Conservation (phyloP, 805 yeast genomes). For the Ogataea polymorpha region DNA sequence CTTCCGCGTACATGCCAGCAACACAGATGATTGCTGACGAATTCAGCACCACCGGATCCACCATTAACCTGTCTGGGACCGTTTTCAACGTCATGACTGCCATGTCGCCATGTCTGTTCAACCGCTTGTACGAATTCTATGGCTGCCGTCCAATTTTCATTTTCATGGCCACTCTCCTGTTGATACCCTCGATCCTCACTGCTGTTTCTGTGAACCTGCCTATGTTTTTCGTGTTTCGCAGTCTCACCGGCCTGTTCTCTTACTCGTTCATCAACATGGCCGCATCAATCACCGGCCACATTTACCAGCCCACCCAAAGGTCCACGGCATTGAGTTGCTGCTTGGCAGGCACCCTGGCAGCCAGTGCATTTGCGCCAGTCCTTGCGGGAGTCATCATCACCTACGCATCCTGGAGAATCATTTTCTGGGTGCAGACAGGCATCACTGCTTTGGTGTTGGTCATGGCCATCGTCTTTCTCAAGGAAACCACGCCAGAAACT, state of each 20-base stretch:
- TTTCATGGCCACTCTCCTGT: constrained; percentile 32
- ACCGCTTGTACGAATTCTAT: constrained; percentile 47
- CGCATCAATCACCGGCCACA: constrained; percentile 45
- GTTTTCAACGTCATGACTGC: constrained; percentile 50
- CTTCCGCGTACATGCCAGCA: constrained; percentile 46
- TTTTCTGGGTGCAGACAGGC: constrained; percentile 46
- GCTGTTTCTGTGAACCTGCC: constrained; percentile 48
- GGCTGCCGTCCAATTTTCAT: constrained; percentile 46
- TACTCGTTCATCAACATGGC: constrained; percentile 51
- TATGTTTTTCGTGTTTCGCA: constrained; percentile 50
- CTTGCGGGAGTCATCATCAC: constrained; percentile 50
- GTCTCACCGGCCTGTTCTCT: constrained; percentile 46
- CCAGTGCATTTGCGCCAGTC: constrained; percentile 49
- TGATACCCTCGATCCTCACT: constrained; percentile 15
- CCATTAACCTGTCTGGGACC: constrained; percentile 48
- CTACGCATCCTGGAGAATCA: constrained; percentile 47
- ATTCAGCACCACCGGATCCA: constrained; percentile 44
- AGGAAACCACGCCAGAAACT: constrained; percentile 41
- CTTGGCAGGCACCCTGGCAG: constrained; percentile 47
- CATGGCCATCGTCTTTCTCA: constrained; percentile 37
- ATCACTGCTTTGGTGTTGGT: constrained; percentile 36
- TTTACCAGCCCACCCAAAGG: constrained; percentile 45
- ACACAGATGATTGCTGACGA: constrained; percentile 43
- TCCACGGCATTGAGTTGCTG: constrained; percentile 46
- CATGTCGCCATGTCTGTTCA: constrained; percentile 45